Evolutionary conservation across 2,329 filamentous ascomycete genomes (phyloP).

Genomic region (Conoideocrella luteorostrata): DNA sequence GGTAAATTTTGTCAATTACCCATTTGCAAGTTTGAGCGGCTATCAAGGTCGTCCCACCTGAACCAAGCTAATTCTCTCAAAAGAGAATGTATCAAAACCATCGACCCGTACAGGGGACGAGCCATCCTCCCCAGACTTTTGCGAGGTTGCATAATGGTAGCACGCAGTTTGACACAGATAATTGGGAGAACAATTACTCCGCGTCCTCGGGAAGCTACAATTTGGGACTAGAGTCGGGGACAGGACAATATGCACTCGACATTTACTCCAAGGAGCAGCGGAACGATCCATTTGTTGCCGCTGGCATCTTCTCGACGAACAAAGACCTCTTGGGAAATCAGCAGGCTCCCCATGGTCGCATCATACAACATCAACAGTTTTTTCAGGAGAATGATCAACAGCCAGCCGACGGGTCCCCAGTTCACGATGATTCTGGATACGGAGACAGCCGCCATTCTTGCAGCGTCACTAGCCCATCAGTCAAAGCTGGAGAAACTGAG

Average conservation of each 20-base stretch:
- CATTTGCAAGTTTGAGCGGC: too few relatives aligned
- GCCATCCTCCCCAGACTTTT: too few relatives aligned
- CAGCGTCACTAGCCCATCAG: slow-evolving; percentile 37
- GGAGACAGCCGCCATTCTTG: slow-evolving; percentile 32
- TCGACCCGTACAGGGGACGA: too few relatives aligned
- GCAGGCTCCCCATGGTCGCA: background rate
- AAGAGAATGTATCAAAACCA: too few relatives aligned
- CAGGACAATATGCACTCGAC: slow-evolving; percentile 2
- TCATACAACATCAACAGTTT: background rate
- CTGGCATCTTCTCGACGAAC: too few relatives aligned
- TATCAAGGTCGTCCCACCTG: too few relatives aligned
- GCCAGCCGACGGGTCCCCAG: slow-evolving; percentile 15
- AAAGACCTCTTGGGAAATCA: background rate
- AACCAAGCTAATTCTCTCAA: too few relatives aligned
- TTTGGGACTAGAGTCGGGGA: too few relatives aligned
- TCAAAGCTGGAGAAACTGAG: slow-evolving; percentile 26
- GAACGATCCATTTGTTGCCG: slow-evolving; percentile 4
- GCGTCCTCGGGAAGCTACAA: background rate
- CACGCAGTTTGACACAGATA: too few relatives aligned
- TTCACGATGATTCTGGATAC: slow-evolving; percentile 39
- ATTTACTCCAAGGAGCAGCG: slow-evolving; percentile 1
- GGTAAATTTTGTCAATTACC: too few relatives aligned
- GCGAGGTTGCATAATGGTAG: too few relatives aligned
- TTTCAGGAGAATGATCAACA: slow-evolving; percentile 21
- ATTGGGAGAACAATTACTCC: too few relatives aligned